These are phyloP conservation scores for Blastobotrys illinoisensis DNA, from an alignment of 1,139 yeast genomes.

Conservation along the genomic window DNA sequence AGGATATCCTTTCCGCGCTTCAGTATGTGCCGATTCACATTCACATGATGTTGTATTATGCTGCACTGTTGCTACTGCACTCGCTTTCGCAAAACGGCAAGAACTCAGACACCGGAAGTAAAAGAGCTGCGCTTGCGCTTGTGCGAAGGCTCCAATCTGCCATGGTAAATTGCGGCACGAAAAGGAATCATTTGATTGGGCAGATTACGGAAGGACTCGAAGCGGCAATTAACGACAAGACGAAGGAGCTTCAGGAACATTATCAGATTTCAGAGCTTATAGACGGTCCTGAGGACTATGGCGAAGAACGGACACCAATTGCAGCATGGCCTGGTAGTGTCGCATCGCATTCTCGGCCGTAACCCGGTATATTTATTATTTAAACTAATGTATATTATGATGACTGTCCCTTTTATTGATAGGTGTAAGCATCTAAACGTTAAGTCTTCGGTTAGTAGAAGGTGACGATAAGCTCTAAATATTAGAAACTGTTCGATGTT, in stretches of 20 bases:
- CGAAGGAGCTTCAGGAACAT: slow-evolving; percentile 23
- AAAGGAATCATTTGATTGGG: slow-evolving; percentile 49
- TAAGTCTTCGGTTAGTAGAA: too few species aligned
- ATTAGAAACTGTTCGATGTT: not conserved
- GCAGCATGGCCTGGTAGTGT: slow-evolving; percentile 24
- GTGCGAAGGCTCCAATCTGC: slow-evolving; percentile 42
- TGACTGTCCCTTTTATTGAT: too few species aligned
- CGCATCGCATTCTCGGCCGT: slow-evolving; percentile 10
- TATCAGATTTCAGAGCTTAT: slow-evolving; percentile 16
- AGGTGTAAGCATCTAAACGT: too few species aligned
- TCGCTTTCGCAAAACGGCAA: slow-evolving; percentile 9
- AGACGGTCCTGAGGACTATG: slow-evolving; percentile 13
- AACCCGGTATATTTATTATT: not conserved
- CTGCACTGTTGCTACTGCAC: slow-evolving; percentile 48
- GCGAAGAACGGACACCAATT: slow-evolving; percentile 12
- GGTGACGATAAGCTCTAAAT: not conserved
- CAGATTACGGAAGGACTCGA: slow-evolving; percentile 44
- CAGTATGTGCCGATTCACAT: slow-evolving; percentile 67
- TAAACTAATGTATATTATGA: not conserved
- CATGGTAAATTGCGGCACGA: slow-evolving; percentile 43
- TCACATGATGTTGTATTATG: slow-evolving; percentile 65
- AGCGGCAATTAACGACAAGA: slow-evolving; percentile 41
- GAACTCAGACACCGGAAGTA: slow-evolving; percentile 7
- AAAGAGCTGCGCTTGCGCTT: slow-evolving; percentile 16
- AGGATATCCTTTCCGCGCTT: slow-evolving; percentile 52